A percentile compares a stretch with the other conserved stretches of the same genome.
phyloP scores from a whole-genome alignment of 2,329 filamentous ascomycete species.

The Lachnellula occidentalis region DNA sequence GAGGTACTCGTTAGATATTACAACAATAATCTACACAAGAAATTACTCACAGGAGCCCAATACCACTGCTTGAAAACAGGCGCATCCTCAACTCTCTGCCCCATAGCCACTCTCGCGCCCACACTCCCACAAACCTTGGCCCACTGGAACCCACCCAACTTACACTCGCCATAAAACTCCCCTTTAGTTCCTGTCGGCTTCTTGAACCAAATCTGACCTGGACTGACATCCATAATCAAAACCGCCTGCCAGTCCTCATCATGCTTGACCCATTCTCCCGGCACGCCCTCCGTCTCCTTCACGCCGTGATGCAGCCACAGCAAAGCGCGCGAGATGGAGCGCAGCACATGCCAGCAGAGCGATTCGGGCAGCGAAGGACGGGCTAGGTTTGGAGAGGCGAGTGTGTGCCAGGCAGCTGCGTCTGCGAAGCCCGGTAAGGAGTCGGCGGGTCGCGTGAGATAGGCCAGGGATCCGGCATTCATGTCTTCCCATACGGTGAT shows the following conservation, averaged over 20 bases:
- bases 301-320: slow-evolving; percentile 48
- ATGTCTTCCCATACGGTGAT: slow-evolving; percentile 48
- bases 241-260: slow-evolving; percentile 47
- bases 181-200: slow-evolving; percentile 35
- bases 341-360: slow-evolving; percentile 51
- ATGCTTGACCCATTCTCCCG: slow-evolving; percentile 20
- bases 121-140: slow-evolving; percentile 27
- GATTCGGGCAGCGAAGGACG: slow-evolving; percentile 41
- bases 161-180: slow-evolving; percentile 49
- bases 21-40: not conserved
- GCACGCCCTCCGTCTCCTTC: slow-evolving; percentile 22
- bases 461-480: slow-evolving; percentile 44
- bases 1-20: not conserved
- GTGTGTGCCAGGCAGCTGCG: slow-evolving; percentile 17
- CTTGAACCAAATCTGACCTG: slow-evolving; percentile 47
- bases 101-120: slow-evolving; percentile 12
- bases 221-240: slow-evolving; percentile 43
- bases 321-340: slow-evolving; percentile 43
- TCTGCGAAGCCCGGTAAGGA: slow-evolving; percentile 14
- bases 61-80: slow-evolving; percentile 18
- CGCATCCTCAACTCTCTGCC: slow-evolving; percentile 10
- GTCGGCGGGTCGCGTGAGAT: slow-evolving; percentile 32
- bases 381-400: slow-evolving; percentile 22
- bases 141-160: slow-evolving; percentile 45
- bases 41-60: slow-evolving; percentile 22